Conservation (phyloP, 2,329 filamentous ascomycete species). For the Dryadomyces quercivorus region DNA sequence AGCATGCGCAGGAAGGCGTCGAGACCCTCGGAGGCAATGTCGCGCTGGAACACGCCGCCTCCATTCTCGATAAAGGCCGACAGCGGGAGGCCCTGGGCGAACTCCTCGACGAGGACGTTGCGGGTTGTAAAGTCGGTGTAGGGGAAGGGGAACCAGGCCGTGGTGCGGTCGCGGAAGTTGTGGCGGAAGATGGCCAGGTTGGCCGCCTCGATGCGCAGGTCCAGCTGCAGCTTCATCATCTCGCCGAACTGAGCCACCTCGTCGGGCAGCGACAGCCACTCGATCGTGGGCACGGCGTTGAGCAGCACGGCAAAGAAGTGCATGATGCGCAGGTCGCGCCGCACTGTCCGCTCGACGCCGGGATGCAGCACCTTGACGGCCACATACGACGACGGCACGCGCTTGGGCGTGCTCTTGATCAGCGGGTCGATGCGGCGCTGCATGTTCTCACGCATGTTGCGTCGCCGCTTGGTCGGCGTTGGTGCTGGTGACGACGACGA, state of each 20-base stretch:
- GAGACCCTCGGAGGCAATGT: conserved; percentile 88
- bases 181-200: conserved; percentile 81
- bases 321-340: conserved; percentile 92
- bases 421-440: conserved; percentile 73
- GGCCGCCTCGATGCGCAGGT: conserved; percentile 85
- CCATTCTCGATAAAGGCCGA: conserved; percentile 84
- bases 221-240: conserved; percentile 98
- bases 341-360: conserved; percentile 75
- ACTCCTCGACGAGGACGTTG: conserved; percentile 88
- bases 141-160: conserved; percentile 93
- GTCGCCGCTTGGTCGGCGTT: background rate
- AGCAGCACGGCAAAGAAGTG: conserved; percentile 73
- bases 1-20: conserved; percentile 96
- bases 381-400: conserved; percentile 83
- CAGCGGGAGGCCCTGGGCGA: conserved; percentile 85
- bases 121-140: conserved; percentile 88
- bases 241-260: conserved; percentile 90
- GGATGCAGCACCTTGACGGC: conserved; percentile 95
- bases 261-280: conserved; percentile 93
- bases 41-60: conserved; percentile 82
- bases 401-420: conserved; percentile 72
- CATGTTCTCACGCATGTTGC: conserved; percentile 51
- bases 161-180: conserved; percentile 80
- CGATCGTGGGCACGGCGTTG: conserved; percentile 82
- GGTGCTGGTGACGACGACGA: background rate